phyloP scores from a whole-genome alignment of 176 grass and related monocot genomes.

The Typha latifolia region DNA sequence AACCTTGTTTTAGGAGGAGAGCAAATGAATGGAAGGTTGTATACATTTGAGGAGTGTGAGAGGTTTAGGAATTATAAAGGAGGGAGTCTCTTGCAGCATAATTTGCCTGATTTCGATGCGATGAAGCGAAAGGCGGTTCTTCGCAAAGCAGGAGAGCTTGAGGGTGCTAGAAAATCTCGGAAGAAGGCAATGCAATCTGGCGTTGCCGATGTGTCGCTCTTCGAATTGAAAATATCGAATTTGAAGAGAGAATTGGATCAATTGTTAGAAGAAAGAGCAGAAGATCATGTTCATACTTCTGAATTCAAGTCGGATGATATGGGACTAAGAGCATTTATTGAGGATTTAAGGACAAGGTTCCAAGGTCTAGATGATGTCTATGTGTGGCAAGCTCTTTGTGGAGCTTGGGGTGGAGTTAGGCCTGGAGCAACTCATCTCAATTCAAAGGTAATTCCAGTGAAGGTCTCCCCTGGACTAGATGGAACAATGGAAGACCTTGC shows the following conservation, averaged over 20 bases:
- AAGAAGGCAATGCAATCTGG: neutral
- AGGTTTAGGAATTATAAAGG: constrained; percentile 6
- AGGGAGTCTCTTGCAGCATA: neutral
- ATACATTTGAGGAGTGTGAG: constrained; percentile 16
- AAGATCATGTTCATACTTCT: neutral
- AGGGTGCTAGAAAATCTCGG: neutral
- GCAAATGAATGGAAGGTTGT: constrained; percentile 14
- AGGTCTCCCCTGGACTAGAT: constrained; percentile 5
- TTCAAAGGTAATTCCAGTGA: neutral
- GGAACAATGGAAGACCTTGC: constrained; percentile 25
- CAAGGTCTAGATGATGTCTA: constrained; percentile 19
- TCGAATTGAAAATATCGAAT: neutral
- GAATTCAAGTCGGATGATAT: neutral
- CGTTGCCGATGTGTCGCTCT: neutral
- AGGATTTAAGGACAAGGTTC: constrained; percentile 16
- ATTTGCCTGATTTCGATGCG: neutral
- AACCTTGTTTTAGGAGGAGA: constrained; percentile 16
- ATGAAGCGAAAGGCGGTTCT: neutral
- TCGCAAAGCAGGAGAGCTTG: constrained; percentile 8
- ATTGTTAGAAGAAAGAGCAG: neutral
- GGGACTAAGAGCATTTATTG: constrained; percentile 14
- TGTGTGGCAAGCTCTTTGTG: constrained; percentile 23
- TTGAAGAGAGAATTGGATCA: constrained; percentile 7
- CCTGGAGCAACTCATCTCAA: constrained; percentile 10
- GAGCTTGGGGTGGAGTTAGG: constrained; percentile 23